A percentile compares a stretch with the other conserved stretches of the same genome.
Evolutionary conservation across 2,329 filamentous ascomycete genomes (phyloP).

Genomic region (Claviceps digitariae): DNA sequence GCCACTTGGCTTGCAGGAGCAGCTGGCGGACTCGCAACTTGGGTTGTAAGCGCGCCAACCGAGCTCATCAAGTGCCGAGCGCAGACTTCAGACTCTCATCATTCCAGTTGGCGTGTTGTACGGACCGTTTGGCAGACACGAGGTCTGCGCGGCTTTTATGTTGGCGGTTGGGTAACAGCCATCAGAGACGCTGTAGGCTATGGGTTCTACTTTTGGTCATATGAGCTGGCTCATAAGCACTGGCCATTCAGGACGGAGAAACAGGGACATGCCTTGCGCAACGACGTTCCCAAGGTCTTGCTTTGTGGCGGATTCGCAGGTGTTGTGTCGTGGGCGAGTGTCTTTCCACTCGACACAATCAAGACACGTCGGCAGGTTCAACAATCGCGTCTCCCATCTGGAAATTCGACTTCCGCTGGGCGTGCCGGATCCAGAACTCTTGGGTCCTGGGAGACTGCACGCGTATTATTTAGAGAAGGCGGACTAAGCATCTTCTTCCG

Average conservation of each 20-base stretch:
- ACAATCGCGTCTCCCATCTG: constrained; percentile 14
- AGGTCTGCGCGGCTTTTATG: constrained; percentile 61
- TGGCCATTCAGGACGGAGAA: constrained; percentile 25
- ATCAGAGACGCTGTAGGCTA: constrained; percentile 83
- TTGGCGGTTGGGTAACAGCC: constrained; percentile 69
- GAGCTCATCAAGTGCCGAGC: constrained; percentile 85
- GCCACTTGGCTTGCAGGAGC: constrained; percentile 71
- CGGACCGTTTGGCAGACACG: constrained; percentile 42
- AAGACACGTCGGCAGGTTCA: constrained; percentile 89
- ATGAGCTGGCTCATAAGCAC: constrained; percentile 58
- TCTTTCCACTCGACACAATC: constrained; percentile 84
- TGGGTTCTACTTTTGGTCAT: constrained; percentile 94
- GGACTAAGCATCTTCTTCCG: constrained; percentile 55
- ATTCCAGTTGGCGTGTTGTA: constrained; percentile 51
- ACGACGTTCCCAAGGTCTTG: constrained; percentile 50
- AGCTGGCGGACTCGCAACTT: constrained; percentile 70
- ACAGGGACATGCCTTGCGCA: constrained; percentile 14
- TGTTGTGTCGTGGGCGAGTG: constrained; percentile 74
- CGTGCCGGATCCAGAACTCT: constrained; percentile 13
- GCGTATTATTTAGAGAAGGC: constrained; percentile 49
- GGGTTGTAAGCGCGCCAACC: constrained; percentile 74
- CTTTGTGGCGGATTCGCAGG: constrained; percentile 81
- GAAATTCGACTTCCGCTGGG: not conserved
- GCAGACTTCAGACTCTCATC: constrained; percentile 42
- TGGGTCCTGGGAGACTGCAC: constrained; percentile 51